Evolutionary conservation across 2,329 filamentous ascomycete genomes (phyloP).

Genomic region (Colletotrichum sp.): DNA sequence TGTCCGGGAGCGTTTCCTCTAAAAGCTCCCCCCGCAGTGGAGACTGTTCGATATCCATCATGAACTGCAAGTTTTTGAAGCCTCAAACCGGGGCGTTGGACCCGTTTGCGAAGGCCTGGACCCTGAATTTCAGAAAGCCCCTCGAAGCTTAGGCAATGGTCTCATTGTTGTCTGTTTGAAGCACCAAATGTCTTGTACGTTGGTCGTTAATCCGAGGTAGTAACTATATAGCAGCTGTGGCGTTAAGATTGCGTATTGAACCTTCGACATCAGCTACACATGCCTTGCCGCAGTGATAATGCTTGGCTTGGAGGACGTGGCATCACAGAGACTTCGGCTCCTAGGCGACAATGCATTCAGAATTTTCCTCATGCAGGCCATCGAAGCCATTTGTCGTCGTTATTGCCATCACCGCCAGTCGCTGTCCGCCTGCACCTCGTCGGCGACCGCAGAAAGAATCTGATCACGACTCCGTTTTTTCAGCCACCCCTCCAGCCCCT

Average conservation of each 20-base stretch:
- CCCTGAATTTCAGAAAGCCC: not conserved
- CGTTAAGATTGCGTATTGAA: not conserved
- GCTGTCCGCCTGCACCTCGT: conserved; percentile 12
- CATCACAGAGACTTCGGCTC: not conserved
- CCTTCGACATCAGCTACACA: not conserved
- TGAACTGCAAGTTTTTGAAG: conserved; percentile 10
- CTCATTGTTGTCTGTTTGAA: not conserved
- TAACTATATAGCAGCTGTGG: not conserved
- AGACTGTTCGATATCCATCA: conserved; percentile 4
- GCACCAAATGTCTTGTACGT: not conserved
- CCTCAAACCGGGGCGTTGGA: conserved; percentile 11
- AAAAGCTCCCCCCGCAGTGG: conserved; percentile 13
- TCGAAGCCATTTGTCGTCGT: not conserved
- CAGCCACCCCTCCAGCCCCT: conserved; percentile 16
- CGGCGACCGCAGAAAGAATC: conserved; percentile 19
- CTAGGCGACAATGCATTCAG: not conserved
- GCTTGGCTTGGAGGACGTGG: not conserved
- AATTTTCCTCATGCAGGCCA: not conserved
- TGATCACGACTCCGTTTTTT: conserved; percentile 15
- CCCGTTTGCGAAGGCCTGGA: conserved; percentile 7
- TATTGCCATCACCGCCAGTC: conserved; percentile 10
- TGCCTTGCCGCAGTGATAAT: not conserved
- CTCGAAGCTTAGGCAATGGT: not conserved
- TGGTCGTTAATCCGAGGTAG: not conserved
- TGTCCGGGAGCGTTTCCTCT: conserved; percentile 5